phyloP scores from a whole-genome alignment of 305 asterid species.

The Caryopteris hybrid region DNA sequence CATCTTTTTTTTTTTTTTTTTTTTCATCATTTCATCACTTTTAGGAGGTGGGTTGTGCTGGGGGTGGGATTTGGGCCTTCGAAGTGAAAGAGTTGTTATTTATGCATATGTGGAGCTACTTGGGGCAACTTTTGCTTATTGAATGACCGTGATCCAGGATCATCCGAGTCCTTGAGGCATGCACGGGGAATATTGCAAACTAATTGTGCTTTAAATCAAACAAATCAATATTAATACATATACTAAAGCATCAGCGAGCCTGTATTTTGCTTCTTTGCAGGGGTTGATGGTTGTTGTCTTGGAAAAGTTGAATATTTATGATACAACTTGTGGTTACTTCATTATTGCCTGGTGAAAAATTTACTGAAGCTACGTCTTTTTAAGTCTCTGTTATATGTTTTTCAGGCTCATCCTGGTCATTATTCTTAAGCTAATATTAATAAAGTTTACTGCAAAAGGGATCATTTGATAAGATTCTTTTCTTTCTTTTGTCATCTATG shows the following conservation, averaged over 20 bases:
- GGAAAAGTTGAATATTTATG: too few species aligned
- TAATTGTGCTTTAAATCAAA: background rate
- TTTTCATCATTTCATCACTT: background rate
- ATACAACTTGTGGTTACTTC: too few species aligned
- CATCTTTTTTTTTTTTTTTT: background rate
- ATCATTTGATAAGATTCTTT: background rate
- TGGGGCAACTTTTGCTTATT: background rate
- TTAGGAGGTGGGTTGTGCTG: background rate
- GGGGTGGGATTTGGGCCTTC: background rate
- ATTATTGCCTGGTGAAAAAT: too few species aligned
- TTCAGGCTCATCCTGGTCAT: background rate
- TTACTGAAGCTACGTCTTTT: too few species aligned
- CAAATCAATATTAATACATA: background rate
- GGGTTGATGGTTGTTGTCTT: too few species aligned
- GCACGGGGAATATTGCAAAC: too few species aligned
- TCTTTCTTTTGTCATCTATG: background rate
- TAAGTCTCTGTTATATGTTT: slow-evolving; percentile 2
- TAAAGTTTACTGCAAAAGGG: background rate
- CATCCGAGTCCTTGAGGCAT: background rate
- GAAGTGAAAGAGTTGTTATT: background rate
- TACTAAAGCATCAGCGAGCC: background rate
- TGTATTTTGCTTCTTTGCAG: background rate
- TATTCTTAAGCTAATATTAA: background rate
- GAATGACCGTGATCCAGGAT: background rate
- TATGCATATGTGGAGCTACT: background rate